phyloP scores from a whole-genome alignment of 1,284 basidiomycete genomes.

The Athelia psychrophila region DNA sequence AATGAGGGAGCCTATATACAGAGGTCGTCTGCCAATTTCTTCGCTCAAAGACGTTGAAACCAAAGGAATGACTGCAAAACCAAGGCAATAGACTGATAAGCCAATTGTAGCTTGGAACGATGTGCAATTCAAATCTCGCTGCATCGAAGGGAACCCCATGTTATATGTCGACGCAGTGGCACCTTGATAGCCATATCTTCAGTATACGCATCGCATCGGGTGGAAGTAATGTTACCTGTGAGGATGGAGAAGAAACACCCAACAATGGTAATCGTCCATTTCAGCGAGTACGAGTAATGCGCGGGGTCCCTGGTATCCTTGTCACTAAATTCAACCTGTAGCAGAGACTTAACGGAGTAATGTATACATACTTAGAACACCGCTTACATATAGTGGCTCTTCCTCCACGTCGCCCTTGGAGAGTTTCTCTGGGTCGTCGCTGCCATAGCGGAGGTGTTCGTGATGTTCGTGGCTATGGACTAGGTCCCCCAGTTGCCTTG shows the following conservation, averaged over 20 bases:
- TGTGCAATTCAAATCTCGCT: constrained; percentile 57
- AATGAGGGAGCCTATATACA: constrained; percentile 59
- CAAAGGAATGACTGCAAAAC: constrained; percentile 73
- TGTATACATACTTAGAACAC: no score
- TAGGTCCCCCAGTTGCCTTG: no score
- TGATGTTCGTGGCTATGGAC: no score
- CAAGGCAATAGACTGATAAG: constrained; percentile 59
- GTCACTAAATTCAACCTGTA: constrained; percentile 55
- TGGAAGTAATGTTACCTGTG: constrained; percentile 34
- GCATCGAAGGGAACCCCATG: constrained; percentile 61
- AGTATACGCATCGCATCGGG: background rate
- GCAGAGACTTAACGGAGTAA: no score
- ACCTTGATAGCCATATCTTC: constrained; percentile 31
- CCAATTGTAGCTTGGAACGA: constrained; percentile 59
- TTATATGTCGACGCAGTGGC: constrained; percentile 54
- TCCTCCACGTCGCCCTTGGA: no score
- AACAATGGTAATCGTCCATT: constrained; percentile 58
- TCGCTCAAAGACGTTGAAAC: constrained; percentile 75
- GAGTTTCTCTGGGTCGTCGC: no score
- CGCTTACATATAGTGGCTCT: no score
- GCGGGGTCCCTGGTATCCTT: constrained; percentile 53
- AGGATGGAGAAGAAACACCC: constrained; percentile 58
- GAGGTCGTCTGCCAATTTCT: constrained; percentile 70
- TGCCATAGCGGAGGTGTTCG: no score
- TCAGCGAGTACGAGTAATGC: constrained; percentile 46